Base-by-base conservation (phyloP, 805 yeast genomes). In the Barnettozyma pratensis region DNA sequence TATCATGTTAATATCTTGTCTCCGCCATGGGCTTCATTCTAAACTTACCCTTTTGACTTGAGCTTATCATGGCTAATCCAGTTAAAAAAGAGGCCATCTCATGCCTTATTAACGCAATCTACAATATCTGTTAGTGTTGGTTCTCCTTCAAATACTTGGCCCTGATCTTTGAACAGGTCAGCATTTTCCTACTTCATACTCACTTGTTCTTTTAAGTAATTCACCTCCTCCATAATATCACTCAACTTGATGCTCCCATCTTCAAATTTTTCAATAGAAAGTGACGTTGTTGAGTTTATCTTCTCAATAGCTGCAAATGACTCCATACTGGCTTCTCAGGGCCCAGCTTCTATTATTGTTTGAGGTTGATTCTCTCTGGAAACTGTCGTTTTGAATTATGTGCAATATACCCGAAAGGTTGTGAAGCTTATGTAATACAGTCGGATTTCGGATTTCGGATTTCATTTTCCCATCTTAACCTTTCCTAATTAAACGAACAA, bases 21-120 rank as follows among this genome's bases (percentile, higher is more conserved):
- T 25, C 7, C n/a, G 11, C 14, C 19, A 19, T 19, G 19, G 19
- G 19, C 19, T 19, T 19, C 19, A 19, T 19, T 10, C 11, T 14
- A 7, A 26, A 58, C 63, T 45, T 41, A 59, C 65, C 54, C 28
- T 53, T 62, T 4, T 53, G 45, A 4, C 50, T 39, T 3, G 56
- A 69, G 45, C 73, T 75, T n/a, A 81, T 67, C 5, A 72, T 57
- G 1, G 74, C 67, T 37, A 73, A 46, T 0, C 67, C 58, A 2
- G 65, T 56, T 14, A 73, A 59, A 42, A 68, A 66, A 9, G 59
- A 56, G 7, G 66, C 58, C 74, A 73, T 70, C 47, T 70, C 70
- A 49, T 70, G 70, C 49, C 76, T 64, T 50, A 73, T 59, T 0
- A 55, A 54, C 0, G 68, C 44, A 1, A 62, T 59, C 62, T 61